phyloP scores from a whole-genome alignment of 371 early-diverging fungal genomes.

The Haplosporangium sp. region DNA sequence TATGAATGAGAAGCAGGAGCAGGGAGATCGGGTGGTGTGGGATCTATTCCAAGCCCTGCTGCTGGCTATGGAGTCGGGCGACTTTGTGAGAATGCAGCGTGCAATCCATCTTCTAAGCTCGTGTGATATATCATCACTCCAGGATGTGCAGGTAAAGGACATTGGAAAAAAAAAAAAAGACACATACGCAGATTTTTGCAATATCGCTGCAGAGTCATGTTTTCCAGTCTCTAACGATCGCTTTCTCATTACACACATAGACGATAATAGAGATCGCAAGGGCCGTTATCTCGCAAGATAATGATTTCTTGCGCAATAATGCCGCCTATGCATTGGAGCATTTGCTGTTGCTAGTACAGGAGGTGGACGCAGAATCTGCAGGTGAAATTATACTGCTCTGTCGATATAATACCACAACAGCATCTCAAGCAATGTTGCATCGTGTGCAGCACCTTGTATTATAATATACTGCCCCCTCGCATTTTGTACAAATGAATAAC shows the following conservation, averaged over 20 bases:
- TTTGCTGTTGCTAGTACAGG: conserved; percentile 20
- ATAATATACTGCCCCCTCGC: background rate
- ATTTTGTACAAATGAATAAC: no score
- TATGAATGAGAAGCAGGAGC: background rate
- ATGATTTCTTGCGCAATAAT: conserved; percentile 32
- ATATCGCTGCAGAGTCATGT: background rate
- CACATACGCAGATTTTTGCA: no score
- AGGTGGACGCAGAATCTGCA: background rate
- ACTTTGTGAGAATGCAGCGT: conserved; percentile 41
- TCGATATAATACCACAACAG: conserved; percentile 2
- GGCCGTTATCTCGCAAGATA: conserved; percentile 46
- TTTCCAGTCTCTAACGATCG: no score
- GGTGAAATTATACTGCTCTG: conserved; percentile 12
- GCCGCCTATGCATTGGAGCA: conserved; percentile 27
- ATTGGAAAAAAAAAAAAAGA: no score
- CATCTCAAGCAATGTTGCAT: conserved; percentile 6
- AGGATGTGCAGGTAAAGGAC: conserved; percentile 29
- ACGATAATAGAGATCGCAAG: conserved; percentile 21
- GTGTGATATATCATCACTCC: background rate
- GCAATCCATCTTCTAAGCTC: conserved; percentile 3
- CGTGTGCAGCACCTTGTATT: conserved; percentile 14
- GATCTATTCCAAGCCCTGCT: conserved; percentile 42
- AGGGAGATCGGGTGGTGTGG: conserved; percentile 10
- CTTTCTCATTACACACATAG: conserved; percentile 6
- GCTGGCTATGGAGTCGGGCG: conserved; percentile 36